Evolutionary conservation across 192 early-diverging fungal genomes (phyloP), one percentile per base, ranked within the genome.

Genomic region (Umbelopsis isabellina): DNA sequence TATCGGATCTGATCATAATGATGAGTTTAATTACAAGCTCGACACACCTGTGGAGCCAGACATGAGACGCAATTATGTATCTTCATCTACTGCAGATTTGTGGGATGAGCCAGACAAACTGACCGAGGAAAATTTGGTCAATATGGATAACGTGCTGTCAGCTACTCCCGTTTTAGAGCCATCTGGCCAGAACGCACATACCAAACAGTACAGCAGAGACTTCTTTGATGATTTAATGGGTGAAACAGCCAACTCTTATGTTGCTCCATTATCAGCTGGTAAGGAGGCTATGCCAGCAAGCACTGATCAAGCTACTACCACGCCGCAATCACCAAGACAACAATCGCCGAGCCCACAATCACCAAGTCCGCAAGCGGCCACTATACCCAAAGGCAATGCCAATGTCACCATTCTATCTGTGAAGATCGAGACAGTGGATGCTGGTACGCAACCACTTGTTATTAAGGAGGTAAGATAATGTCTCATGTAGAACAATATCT

Each of bases 151-250:
- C 10, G 37, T 5, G 5, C 5, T 41, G 37, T 5, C 37, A 10
- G 37, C 37, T 6, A 10, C 37, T 41, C 37, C 37, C 1, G 37
- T 4, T 1, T 10, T 41, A 61, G 15, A 35, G 27, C 18, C 9
- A 12, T 3, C 10, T 11, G 2, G 6, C 55, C 25, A 35, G 11
- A 41, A 41, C 0, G 37, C 37, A 6, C 0, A 41, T 10, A 6
- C 21, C 8, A 30, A 61, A 6, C 27, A 61, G 3, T n/a, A 2
- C 11, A 35, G 6, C 27, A 33, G 30, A 1, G 25, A 61, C 30
- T 25, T 61, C 25, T 61, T 61, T 35, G 55, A 61, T 35, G 55
- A 18, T 16, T 61, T 61, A 16, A 61, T 61, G 55, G 55, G 33
- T 27, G 30, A 61, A 37, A 13, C 25, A 4, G 18, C 30, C 25